Percentiles rank a stretch among this genome's conserved stretches.
Evolutionary conservation across 129 eudicot genomes (phyloP).

Genomic region (Dittrichia graveolens): DNA sequence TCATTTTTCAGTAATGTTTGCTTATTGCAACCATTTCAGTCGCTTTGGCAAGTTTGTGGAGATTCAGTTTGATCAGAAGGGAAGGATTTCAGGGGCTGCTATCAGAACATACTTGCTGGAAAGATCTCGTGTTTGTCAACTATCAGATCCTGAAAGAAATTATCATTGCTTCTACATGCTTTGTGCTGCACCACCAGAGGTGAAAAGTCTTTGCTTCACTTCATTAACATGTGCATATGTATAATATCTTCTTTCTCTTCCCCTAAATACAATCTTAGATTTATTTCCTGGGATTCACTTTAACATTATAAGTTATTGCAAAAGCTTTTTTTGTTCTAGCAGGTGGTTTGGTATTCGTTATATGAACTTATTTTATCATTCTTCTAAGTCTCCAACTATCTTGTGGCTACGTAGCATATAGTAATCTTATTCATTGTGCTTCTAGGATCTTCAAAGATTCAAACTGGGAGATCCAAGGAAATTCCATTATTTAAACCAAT

Average conservation of each 20-base stretch:
- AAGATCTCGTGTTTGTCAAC: slow-evolving; percentile 94
- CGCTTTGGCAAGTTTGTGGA: slow-evolving; percentile 98
- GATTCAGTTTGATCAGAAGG: slow-evolving; percentile 79
- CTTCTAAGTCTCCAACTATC: slow-evolving; percentile 9
- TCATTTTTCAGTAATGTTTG: background rate
- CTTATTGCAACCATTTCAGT: slow-evolving; percentile 40
- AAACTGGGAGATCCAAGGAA: slow-evolving; percentile 74
- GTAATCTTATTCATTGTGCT: background rate
- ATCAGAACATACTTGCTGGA: slow-evolving; percentile 85
- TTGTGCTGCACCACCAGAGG: slow-evolving; percentile 92
- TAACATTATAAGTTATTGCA: too few species aligned
- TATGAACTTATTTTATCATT: background rate
- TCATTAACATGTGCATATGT: background rate
- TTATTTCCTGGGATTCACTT: too few species aligned
- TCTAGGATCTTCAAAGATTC: slow-evolving; percentile 66
- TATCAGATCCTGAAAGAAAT: slow-evolving; percentile 89
- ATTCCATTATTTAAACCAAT: slow-evolving; percentile 82
- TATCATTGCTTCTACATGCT: slow-evolving; percentile 98
- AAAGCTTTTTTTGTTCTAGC: too few species aligned
- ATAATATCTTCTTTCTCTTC: too few species aligned
- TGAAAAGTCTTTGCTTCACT: slow-evolving; percentile 15
- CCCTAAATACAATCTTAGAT: too few species aligned
- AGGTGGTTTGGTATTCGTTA: too few species aligned
- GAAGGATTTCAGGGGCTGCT: slow-evolving; percentile 93
- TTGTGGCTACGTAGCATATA: background rate